phyloP scores from a whole-genome alignment of 2,329 filamentous ascomycete species.

The Fusarium staphyleae region DNA sequence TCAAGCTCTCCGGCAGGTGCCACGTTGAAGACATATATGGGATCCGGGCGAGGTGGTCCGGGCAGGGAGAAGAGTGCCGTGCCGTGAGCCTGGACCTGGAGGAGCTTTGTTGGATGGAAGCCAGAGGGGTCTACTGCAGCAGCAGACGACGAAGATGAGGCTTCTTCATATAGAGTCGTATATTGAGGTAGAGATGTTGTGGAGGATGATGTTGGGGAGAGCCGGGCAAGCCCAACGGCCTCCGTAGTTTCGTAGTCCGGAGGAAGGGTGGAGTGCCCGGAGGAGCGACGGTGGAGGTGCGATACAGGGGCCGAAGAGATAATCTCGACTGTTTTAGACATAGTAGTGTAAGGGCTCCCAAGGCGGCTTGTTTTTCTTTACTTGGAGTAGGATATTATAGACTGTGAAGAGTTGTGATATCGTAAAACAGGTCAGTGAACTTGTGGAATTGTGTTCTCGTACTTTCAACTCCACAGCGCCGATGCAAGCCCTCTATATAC shows the following conservation, averaged over 20 bases:
- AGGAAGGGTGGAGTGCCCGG: conserved; percentile 36
- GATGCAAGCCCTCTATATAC: conserved; percentile 18
- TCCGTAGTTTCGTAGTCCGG: conserved; percentile 40
- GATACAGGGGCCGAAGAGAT: conserved; percentile 6
- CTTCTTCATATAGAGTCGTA: conserved; percentile 15
- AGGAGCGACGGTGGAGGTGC: conserved; percentile 12
- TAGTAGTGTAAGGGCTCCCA: conserved; percentile 2
- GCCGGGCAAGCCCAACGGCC: conserved; percentile 34
- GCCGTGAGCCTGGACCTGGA: conserved; percentile 59
- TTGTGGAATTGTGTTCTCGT: not conserved
- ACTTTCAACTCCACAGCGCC: not conserved
- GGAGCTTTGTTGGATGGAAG: conserved; percentile 53
- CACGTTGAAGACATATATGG: conserved; percentile 54
- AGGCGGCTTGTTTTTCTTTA: too few relatives aligned
- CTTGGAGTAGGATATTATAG: too few relatives aligned
- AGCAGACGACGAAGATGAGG: conserved; percentile 5
- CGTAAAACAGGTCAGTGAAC: too few relatives aligned
- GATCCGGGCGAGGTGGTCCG: conserved; percentile 45
- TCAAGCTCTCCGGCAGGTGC: conserved; percentile 50
- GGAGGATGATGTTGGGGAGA: conserved; percentile 40
- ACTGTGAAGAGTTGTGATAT: too few relatives aligned
- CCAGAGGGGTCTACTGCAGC: conserved; percentile 15
- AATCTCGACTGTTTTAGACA: conserved; percentile 12
- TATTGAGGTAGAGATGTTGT: conserved; percentile 42
- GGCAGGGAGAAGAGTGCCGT: conserved; percentile 54